Conservation (phyloP, 73 alveolate species). For the Diophrys appendiculata region DNA sequence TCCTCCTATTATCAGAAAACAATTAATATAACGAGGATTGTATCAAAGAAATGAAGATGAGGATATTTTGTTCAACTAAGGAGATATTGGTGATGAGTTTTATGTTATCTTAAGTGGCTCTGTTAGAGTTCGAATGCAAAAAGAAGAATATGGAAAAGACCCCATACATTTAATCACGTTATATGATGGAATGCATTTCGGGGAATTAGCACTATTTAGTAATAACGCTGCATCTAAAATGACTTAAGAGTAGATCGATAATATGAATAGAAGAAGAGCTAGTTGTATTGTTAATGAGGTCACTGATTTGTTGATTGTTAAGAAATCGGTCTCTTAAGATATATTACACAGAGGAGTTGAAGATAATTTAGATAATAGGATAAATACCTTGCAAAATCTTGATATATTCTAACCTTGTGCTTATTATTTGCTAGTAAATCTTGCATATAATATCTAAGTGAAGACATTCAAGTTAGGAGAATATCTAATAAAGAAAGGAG, state of each 20-base stretch:
- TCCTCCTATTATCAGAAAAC: conserved; percentile 21
- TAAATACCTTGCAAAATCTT: conserved; percentile 19
- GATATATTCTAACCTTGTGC: conserved; percentile 24
- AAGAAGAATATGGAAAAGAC: conserved; percentile 34
- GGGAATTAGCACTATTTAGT: conserved; percentile 46
- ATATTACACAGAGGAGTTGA: conserved; percentile 16
- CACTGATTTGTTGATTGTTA: neutral
- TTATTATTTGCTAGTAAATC: conserved; percentile 25
- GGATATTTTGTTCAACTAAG: conserved; percentile 29
- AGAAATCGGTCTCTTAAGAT: neutral
- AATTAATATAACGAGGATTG: neutral
- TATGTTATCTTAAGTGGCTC: conserved; percentile 39
- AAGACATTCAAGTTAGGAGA: conserved; percentile 41
- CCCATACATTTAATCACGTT: conserved; percentile 25
- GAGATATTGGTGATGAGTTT: conserved; percentile 35
- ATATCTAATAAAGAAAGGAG: conserved; percentile 40
- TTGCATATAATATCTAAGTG: conserved; percentile 42
- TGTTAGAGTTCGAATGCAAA: conserved; percentile 21
- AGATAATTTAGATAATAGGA: conserved; percentile 22
- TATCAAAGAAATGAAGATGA: neutral
- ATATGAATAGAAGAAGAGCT: conserved; percentile 31
- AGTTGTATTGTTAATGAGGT: conserved; percentile 27
- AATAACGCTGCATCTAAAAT: neutral
- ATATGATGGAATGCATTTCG: conserved; percentile 54
- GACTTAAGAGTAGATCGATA: conserved; percentile 10